Evolutionary conservation across 192 early-diverging fungal species (phyloP), one percentile per base, ranked within the genome.

Genomic region (Dispira simplex): DNA sequence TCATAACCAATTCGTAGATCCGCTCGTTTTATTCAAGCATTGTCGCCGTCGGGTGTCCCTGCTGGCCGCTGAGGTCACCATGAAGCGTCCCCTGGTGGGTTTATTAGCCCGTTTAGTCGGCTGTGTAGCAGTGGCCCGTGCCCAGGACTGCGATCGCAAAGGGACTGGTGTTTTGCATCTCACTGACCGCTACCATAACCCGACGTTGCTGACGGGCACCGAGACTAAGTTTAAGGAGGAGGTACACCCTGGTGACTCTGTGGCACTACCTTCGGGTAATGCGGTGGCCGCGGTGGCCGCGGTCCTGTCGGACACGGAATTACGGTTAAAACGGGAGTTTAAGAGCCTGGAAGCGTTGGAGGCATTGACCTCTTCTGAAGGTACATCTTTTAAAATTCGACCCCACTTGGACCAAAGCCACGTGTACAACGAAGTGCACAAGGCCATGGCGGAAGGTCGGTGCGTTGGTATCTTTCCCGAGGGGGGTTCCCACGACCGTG

Each of bases 401-500:
- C 89, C 97, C 49, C 89, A 93, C 66, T 76, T 99, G 62, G 90
- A 99, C 69, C 95, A 98, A 75, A 73, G 78, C 45, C 77, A 81
- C 0, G 91, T 97, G 71, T 97, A 92, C 70, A 73, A 78, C n/a
- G 72, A 78, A 12, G 97, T 99, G 14, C 84, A 88, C 64, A 76
- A 85, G 16, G 80, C 86, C 11, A 68, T 99, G 39, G 80, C 87
- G 65, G 71, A 64, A 28, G 77, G 84, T 60, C 77, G 74, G 25
- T 91, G 91, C 68, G 85, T 99, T 9, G 92, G 92, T 16, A 99
- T 99, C 64, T 99, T 99, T 74, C 97, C 97, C 8, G 97, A 97
- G 64, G 95, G 97, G 48, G 97, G 97, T 14, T 90, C 87, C 68
- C 97, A 99, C 76, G 97, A 99, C 73, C 89, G 94, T 58, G 81